Conservation (phyloP, 306 rosid species). For the Adenanthera pavonina region DNA sequence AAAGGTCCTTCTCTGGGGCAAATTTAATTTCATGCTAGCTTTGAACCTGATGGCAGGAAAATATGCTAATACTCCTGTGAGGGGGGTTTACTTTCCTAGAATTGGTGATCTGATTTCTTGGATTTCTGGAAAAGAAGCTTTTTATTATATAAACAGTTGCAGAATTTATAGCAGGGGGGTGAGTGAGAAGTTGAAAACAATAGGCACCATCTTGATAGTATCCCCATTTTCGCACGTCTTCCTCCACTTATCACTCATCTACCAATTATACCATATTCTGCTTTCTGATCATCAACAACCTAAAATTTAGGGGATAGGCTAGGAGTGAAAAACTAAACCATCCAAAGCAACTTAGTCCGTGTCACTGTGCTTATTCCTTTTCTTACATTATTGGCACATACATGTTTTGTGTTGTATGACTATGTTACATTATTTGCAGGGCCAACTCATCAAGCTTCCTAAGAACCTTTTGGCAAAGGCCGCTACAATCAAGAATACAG, state of each 20-base stretch:
- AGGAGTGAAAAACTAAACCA: not conserved
- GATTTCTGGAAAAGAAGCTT: not conserved
- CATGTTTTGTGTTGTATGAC: constrained; percentile 9
- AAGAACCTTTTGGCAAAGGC: constrained; percentile 78
- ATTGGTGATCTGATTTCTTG: not conserved
- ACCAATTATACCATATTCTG: not conserved
- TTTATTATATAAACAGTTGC: not conserved
- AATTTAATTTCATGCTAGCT: not conserved
- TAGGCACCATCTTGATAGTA: not conserved
- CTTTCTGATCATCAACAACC: not conserved
- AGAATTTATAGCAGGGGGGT: not conserved
- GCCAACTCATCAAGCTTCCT: constrained; percentile 77
- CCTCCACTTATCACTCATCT: not conserved
- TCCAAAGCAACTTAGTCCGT: not conserved
- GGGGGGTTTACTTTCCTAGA: not conserved
- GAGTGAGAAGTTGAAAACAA: not conserved
- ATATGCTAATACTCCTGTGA: not conserved
- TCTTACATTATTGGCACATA: not conserved
- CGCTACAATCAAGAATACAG: constrained; percentile 71
- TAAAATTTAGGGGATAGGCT: not conserved
- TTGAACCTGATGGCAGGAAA: not conserved
- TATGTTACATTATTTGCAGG: constrained; percentile 47
- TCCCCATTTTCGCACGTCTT: not conserved
- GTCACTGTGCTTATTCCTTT: not conserved
- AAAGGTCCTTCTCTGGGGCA: not conserved